A percentile compares a stretch with the other conserved stretches of the same genome.
phyloP scores from a whole-genome alignment of 129 eudicot species.

The Lactuca sativa region DNA sequence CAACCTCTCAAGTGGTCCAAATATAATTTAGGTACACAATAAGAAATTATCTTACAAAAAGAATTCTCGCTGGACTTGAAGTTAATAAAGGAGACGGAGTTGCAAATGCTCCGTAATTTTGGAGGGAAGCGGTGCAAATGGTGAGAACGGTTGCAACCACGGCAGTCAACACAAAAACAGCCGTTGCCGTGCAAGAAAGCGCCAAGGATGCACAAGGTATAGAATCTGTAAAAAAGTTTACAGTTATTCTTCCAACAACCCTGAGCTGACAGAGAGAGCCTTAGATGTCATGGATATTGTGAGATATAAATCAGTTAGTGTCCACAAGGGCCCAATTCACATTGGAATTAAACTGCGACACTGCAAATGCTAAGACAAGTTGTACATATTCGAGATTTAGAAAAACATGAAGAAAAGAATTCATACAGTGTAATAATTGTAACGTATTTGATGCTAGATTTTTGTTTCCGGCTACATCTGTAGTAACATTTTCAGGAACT shows the following conservation, averaged over 20 bases:
- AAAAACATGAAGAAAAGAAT: conserved; percentile 12
- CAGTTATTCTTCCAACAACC: too few relatives aligned
- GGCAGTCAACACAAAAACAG: conserved; percentile 62
- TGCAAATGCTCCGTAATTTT: conserved; percentile 61
- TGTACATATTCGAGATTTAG: background rate
- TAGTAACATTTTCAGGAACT: conserved; percentile 72
- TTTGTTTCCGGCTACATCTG: conserved; percentile 87
- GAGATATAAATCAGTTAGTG: too few relatives aligned
- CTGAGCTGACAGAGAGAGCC: too few relatives aligned
- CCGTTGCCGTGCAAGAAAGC: conserved; percentile 58
- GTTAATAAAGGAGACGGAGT: conserved; percentile 51
- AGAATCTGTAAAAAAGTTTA: conserved; percentile 47
- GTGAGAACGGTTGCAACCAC: conserved; percentile 72
- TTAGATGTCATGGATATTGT: too few relatives aligned
- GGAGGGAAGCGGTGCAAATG: conserved; percentile 71
- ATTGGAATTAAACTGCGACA: too few relatives aligned
- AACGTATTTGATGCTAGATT: conserved; percentile 69
- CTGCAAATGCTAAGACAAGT: too few relatives aligned
- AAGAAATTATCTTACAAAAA: conserved; percentile 59
- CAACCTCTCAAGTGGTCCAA: too few relatives aligned
- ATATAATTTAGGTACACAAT: background rate
- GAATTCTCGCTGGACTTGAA: conserved; percentile 65
- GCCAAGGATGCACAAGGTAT: conserved; percentile 58
- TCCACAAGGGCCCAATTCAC: too few relatives aligned
- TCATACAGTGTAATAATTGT: conserved; percentile 76